Conservation (phyloP, 331 rosid genomes). For the Quercus lobata region DNA sequence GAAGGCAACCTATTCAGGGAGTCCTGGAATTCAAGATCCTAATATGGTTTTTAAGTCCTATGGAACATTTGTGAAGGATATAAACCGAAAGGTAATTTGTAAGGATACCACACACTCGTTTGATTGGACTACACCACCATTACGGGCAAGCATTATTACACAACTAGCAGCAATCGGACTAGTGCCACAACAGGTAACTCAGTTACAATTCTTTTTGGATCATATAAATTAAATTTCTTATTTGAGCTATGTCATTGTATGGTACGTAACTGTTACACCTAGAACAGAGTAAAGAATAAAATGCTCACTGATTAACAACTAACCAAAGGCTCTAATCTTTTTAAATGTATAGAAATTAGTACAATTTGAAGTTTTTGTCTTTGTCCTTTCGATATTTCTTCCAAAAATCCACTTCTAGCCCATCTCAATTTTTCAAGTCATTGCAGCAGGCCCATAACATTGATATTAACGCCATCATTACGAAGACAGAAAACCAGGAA, state of each 20-base stretch:
- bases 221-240: background rate
- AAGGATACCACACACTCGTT: background rate
- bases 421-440: background rate
- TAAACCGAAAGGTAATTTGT: slow-evolving; percentile 14
- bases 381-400: background rate
- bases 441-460: slow-evolving; percentile 33
- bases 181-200: slow-evolving; percentile 29
- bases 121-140: background rate
- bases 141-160: slow-evolving; percentile 23
- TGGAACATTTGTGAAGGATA: slow-evolving; percentile 16
- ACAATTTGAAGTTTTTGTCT: background rate
- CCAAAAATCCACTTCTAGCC: background rate
- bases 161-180: slow-evolving; percentile 43
- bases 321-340: too few species aligned
- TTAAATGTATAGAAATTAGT: background rate
- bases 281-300: background rate
- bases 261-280: background rate
- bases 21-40: background rate
- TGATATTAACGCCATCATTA: background rate
- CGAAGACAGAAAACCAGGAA: background rate
- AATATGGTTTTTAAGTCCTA: slow-evolving; percentile 21
- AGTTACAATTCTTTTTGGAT: background rate
- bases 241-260: background rate
- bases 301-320: background rate
- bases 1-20: background rate